Evolutionary conservation across 2,329 filamentous ascomycete species (phyloP).

Genomic region (Apiospora pterosperma): DNA sequence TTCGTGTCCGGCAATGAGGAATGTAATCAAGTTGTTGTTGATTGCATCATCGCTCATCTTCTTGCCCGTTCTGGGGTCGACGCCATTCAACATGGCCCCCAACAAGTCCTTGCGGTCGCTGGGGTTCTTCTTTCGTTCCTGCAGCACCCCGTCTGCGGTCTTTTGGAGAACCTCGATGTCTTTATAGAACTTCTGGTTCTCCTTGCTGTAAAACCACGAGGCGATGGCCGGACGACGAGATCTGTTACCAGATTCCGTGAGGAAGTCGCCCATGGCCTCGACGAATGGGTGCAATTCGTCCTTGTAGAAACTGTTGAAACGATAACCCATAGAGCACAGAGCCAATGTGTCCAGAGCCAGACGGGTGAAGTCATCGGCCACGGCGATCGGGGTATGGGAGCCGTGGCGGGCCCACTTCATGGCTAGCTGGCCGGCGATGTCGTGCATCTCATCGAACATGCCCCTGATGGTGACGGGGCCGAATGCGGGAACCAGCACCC

Average conservation of each 20-base stretch:
- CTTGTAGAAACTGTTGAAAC: slow-evolving; percentile 68
- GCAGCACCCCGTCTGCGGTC: slow-evolving; percentile 57
- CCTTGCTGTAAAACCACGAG: slow-evolving; percentile 45
- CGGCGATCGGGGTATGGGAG: slow-evolving; percentile 22
- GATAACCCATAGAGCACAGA: slow-evolving; percentile 54
- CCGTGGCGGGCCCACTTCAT: slow-evolving; percentile 69
- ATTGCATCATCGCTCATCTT: slow-evolving; percentile 61
- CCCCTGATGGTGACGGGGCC: slow-evolving; percentile 63
- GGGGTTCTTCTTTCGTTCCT: slow-evolving; percentile 52
- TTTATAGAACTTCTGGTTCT: slow-evolving; percentile 46
- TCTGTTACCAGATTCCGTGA: slow-evolving; percentile 53
- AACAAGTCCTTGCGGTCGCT: slow-evolving; percentile 62
- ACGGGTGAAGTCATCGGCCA: slow-evolving; percentile 66
- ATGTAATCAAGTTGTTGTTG: slow-evolving; percentile 61
- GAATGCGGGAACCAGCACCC: slow-evolving; percentile 65
- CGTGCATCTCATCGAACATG: slow-evolving; percentile 70
- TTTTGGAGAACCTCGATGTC: slow-evolving; percentile 55
- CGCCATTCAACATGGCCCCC: slow-evolving; percentile 65
- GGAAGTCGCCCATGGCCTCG: slow-evolving; percentile 61
- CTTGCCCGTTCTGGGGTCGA: slow-evolving; percentile 64
- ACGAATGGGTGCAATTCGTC: slow-evolving; percentile 69
- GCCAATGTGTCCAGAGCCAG: slow-evolving; percentile 70
- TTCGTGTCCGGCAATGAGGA: slow-evolving; percentile 42
- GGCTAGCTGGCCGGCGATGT: slow-evolving; percentile 62
- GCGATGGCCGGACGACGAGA: slow-evolving; percentile 43